These are phyloP conservation scores for Fraxinus dipetala DNA, from an alignment of 305 asterid species.

Conservation along the genomic window DNA sequence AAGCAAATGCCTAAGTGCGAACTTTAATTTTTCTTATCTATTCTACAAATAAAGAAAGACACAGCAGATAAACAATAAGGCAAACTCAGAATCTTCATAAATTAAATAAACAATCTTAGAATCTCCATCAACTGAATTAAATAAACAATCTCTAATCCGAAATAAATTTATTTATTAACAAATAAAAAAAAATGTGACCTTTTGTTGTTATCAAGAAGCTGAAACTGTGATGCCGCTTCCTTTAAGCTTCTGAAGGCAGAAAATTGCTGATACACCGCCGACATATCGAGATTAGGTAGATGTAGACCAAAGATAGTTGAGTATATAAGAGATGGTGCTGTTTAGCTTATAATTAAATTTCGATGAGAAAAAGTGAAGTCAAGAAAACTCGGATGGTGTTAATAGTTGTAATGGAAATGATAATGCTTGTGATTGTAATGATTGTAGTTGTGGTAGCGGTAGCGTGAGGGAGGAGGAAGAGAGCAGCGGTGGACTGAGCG, in stretches of 20 bases:
- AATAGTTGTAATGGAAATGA: neutral
- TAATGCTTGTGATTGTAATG: neutral
- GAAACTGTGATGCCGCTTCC: neutral
- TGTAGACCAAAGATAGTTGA: neutral
- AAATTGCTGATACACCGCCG: slow-evolving; percentile 3
- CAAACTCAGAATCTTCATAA: neutral
- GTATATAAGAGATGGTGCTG: neutral
- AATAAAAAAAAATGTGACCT: neutral
- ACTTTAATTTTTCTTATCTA: neutral
- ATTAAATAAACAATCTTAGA: neutral
- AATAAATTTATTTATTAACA: neutral
- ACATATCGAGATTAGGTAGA: neutral
- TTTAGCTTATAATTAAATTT: neutral
- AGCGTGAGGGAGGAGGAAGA: neutral
- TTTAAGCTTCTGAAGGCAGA: neutral
- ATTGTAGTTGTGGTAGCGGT: neutral
- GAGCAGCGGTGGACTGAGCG: neutral
- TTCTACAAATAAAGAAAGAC: neutral
- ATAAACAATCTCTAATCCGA: neutral
- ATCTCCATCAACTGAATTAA: neutral
- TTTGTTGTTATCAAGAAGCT: neutral
- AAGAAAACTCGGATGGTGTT: neutral
- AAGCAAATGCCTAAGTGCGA: neutral
- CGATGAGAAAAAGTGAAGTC: neutral
- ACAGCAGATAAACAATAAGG: neutral